Evolutionary conservation across 805 yeast species (phyloP).

Genomic region (Scheffersomyces amazonensis): DNA sequence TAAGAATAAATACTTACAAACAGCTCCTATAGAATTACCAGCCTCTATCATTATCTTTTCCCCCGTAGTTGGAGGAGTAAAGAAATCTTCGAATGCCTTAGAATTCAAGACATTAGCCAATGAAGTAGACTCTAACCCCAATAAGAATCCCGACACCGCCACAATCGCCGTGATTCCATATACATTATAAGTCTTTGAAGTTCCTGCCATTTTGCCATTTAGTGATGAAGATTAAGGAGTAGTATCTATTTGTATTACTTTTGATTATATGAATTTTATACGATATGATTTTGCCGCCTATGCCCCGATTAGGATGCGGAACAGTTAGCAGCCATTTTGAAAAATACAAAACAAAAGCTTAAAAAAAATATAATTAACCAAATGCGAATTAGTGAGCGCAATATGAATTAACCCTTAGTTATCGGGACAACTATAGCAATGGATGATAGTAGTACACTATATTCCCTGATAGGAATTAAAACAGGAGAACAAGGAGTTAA

Average conservation of each 20-base stretch:
- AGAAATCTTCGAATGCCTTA: conserved; percentile 3
- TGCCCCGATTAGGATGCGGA: too few relatives aligned
- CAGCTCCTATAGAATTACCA: conserved; percentile 34
- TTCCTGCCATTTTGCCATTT: background rate
- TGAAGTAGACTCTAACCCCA: conserved; percentile 2
- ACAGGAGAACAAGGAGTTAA: conserved; percentile 1
- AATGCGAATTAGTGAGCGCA: too few relatives aligned
- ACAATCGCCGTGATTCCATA: conserved; percentile 15
- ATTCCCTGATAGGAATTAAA: conserved; percentile 9
- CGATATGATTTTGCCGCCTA: too few relatives aligned
- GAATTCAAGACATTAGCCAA: conserved; percentile 1
- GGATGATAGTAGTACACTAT: conserved; percentile 8
- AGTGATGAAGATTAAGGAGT: too few relatives aligned
- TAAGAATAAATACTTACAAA: conserved; percentile 18
- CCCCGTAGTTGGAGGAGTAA: conserved; percentile 8
- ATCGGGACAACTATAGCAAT: conserved; percentile 3
- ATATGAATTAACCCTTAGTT: too few relatives aligned
- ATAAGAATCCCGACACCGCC: conserved; percentile 23
- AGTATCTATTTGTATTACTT: too few relatives aligned
- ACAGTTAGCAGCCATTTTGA: too few relatives aligned
- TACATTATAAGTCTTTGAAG: conserved; percentile 12
- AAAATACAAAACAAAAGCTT: too few relatives aligned
- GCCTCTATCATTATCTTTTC: conserved; percentile 24
- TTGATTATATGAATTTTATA: too few relatives aligned
- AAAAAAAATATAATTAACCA: too few relatives aligned